Evolutionary conservation across 78 protist species (phyloP), one percentile per base, ranked within the genome.

Genomic region (Chrysochromulina parva): DNA sequence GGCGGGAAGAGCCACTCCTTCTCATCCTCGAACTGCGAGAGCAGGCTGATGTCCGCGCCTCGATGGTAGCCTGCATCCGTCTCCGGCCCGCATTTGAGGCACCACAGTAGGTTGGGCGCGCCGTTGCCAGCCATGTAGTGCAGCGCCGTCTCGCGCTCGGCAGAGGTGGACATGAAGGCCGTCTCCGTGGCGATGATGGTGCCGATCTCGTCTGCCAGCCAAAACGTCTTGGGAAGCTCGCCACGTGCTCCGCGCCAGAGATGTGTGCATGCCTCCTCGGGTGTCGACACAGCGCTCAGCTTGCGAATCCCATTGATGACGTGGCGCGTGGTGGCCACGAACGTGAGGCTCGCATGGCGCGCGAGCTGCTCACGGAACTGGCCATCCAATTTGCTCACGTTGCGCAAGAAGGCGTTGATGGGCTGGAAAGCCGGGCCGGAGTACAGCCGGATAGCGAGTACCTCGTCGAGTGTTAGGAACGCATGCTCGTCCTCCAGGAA

Each of bases 371-470:
- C 24, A 52, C 88, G 38, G 69, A n/a, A 48, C 47, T 2, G 38
- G 48, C 88, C 88, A 5, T 11, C 19, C 54, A 82, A 69, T 53
- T 2, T 4, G 10, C 26, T 69, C 10, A 82, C 28, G 53, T 55
- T 28, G 14, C 88, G 65, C 50, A 82, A 69, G 47, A 57, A 82
- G 53, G 11, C 16, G 69, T 82, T 82, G 88, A 82, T 53, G 53
- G 88, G 88, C 88, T 82, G 55, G 69, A 28, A 82, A 6, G 66
- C 88, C 50, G 88, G 88, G 55, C 88, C 88, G 11, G 69, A n/a
- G 69, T 82, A 82, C n/a, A 82, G 69, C 28, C 88, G 65, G 50
- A 82, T 69, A 1, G 88, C 88, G 53, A 82, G 58, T 1, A 78
- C 62, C n/a, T 78, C 85, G 85, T 78, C 85, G 65, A 16, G 58